phyloP scores from a whole-genome alignment of 352 stramenopile species.

The Globisporangium lucens region DNA sequence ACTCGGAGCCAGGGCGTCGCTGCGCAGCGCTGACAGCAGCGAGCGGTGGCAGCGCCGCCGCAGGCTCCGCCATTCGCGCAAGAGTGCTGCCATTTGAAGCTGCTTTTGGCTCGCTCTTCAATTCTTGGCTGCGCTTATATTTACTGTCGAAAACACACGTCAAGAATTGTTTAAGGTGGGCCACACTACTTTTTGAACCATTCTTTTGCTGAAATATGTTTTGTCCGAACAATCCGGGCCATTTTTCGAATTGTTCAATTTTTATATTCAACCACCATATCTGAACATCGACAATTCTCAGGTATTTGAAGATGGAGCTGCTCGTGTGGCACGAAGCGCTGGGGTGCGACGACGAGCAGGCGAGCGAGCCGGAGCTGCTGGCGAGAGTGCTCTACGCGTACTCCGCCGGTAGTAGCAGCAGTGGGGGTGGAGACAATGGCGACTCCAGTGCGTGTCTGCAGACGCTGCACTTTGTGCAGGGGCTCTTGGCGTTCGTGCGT shows the following conservation, averaged over 20 bases:
- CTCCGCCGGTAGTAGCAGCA: background rate
- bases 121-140: too few species aligned
- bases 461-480: constrained; percentile 49
- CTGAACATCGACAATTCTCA: background rate
- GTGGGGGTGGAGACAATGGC: background rate
- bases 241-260: too few species aligned
- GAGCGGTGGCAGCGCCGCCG: constrained; percentile 27
- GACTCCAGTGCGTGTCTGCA: constrained; percentile 20
- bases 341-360: constrained; percentile 66
- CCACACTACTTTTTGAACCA: too few species aligned
- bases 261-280: too few species aligned
- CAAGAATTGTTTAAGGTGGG: too few species aligned
- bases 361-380: constrained; percentile 44
- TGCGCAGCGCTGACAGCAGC: constrained; percentile 31
- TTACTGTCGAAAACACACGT: too few species aligned
- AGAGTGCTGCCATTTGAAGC: too few species aligned
- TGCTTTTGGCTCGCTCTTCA: too few species aligned
- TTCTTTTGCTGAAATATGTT: too few species aligned
- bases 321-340: constrained; percentile 63
- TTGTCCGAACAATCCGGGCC: too few species aligned
- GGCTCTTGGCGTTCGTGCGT: constrained; percentile 47
- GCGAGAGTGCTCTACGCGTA: constrained; percentile 46
- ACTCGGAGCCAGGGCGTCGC: background rate
- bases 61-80: constrained; percentile 21
- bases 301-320: constrained; percentile 34